Evolutionary conservation across 768 basidiomycete genomes (phyloP).

Genomic region (Leccinellum luteum): DNA sequence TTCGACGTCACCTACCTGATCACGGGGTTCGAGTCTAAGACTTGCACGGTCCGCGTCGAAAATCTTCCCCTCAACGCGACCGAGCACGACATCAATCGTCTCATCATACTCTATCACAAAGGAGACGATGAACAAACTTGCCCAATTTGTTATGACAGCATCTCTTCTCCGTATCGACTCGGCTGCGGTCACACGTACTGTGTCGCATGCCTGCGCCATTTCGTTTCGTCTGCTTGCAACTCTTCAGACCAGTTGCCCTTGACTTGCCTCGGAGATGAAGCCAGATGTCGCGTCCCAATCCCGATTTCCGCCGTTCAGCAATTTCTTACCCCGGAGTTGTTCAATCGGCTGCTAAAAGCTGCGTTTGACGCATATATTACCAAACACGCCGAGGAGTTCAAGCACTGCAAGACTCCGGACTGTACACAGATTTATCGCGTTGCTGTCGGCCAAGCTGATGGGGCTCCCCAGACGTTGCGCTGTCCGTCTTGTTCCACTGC

Average conservation of each 20-base stretch:
- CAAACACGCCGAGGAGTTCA: constrained; percentile 55
- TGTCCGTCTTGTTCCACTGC: constrained; percentile 68
- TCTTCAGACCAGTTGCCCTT: constrained; percentile 57
- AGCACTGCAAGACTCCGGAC: constrained; percentile 77
- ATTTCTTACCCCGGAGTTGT: constrained; percentile 49
- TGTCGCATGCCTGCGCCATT: constrained; percentile 53
- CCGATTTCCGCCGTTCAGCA: constrained; percentile 50
- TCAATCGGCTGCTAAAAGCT: constrained; percentile 53
- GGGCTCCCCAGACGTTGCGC: constrained; percentile 39
- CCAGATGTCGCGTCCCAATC: constrained; percentile 52
- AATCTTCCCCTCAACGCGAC: constrained; percentile 43
- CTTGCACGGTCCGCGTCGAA: constrained; percentile 44
- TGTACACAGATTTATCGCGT: constrained; percentile 71
- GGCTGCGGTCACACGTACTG: constrained; percentile 71
- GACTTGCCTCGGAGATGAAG: constrained; percentile 64
- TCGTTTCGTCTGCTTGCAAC: constrained; percentile 54
- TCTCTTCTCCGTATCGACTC: constrained; percentile 45
- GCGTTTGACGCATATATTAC: constrained; percentile 59
- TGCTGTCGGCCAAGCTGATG: constrained; percentile 34
- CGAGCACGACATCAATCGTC: constrained; percentile 39
- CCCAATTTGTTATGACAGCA: constrained; percentile 51
- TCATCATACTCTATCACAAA: constrained; percentile 42
- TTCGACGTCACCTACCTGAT: constrained; percentile 43
- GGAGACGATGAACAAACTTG: constrained; percentile 32
- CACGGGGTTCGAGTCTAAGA: constrained; percentile 54